phyloP scores from a whole-genome alignment of 2,329 filamentous ascomycete genomes.

The Chaetomiaceae sp. region DNA sequence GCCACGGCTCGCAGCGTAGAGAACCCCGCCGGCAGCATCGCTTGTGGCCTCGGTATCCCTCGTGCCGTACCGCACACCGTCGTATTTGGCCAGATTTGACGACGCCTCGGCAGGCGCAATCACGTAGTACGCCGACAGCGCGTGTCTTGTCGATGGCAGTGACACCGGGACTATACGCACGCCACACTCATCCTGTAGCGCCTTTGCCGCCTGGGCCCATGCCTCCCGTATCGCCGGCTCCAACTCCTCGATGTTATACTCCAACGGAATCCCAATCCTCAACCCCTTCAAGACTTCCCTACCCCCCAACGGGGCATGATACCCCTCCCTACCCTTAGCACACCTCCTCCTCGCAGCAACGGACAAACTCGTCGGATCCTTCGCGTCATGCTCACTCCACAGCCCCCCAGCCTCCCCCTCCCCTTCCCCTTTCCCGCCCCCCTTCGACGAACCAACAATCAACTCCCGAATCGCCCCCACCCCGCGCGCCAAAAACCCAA shows the following conservation, averaged over 20 bases:
- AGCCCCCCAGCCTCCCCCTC: constrained; percentile 31
- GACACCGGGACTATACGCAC: constrained; percentile 71
- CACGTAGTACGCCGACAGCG: constrained; percentile 90
- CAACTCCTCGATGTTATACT: constrained; percentile 87
- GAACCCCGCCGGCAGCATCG: constrained; percentile 54
- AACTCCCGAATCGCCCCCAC: constrained; percentile 49
- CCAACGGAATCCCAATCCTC: constrained; percentile 56
- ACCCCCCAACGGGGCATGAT: constrained; percentile 17
- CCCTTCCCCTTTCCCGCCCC: constrained; percentile 21
- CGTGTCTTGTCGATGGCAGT: constrained; percentile 76
- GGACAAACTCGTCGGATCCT: constrained; percentile 71
- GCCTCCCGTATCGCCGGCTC: constrained; percentile 61
- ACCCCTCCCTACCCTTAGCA: constrained; percentile 29
- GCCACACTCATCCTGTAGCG: constrained; percentile 55
- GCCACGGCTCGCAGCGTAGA: constrained; percentile 74
- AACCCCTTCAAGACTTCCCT: constrained; percentile 29
- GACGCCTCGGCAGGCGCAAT: constrained; percentile 92
- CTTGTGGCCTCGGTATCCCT: constrained; percentile 33
- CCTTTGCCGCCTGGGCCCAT: constrained; percentile 60
- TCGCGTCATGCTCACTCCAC: constrained; percentile 54
- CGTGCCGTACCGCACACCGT: constrained; percentile 86
- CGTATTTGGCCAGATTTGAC: constrained; percentile 94
- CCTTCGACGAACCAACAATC: constrained; percentile 36
- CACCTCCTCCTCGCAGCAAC: constrained; percentile 49
- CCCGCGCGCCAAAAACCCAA: constrained; percentile 64